Conservation (phyloP, 148 eudicot species). For the Simmondsia chinensis region DNA sequence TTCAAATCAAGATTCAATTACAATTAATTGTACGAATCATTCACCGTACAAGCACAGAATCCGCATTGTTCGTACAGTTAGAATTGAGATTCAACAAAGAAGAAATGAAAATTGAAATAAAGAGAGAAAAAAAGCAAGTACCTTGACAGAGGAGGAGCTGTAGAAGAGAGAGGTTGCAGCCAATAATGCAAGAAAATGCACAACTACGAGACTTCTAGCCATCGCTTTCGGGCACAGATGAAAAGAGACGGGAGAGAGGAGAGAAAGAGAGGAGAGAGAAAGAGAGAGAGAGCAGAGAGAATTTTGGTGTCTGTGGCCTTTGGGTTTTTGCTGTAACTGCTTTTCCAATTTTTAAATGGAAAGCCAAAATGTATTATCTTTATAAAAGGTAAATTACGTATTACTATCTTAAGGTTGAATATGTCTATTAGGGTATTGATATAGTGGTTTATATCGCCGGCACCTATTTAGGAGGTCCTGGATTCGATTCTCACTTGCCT, state of each 20-base stretch:
- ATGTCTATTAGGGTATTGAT: no score
- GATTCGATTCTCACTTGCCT: no score
- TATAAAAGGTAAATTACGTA: no score
- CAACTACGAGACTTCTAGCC: no score
- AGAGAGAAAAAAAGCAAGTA: neutral
- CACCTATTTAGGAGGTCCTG: no score
- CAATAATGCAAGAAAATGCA: slow-evolving; percentile 6
- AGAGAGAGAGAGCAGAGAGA: neutral
- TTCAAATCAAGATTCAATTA: no score
- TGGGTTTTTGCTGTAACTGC: neutral
- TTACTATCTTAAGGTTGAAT: no score
- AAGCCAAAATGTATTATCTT: no score
- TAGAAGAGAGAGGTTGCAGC: slow-evolving; percentile 13
- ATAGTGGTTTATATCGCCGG: no score
- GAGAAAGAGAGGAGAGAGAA: neutral
- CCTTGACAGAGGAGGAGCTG: slow-evolving; percentile 24
- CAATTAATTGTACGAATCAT: no score
- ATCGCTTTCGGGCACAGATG: slow-evolving; percentile 6
- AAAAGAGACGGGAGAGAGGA: neutral
- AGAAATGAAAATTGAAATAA: neutral
- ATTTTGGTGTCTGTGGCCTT: neutral
- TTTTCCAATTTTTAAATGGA: neutral
- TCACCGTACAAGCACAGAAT: no score
- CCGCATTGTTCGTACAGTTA: no score
- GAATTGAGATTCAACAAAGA: neutral